Evolutionary conservation across 345 rosid genomes (phyloP), one percentile per base, ranked within the genome.

Genomic region (Melaleuca quinquenervia): DNA sequence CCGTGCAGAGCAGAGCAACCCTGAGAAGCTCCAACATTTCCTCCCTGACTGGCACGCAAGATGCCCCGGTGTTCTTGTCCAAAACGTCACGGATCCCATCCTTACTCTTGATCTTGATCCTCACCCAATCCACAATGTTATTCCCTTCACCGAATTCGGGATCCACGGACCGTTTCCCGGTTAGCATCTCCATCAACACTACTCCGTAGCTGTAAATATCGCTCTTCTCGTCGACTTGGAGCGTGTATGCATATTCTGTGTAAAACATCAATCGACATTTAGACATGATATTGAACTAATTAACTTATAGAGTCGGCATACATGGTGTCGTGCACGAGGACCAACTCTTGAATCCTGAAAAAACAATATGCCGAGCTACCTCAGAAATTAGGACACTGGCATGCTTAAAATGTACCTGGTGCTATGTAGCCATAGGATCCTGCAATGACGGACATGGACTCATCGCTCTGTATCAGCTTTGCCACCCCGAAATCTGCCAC

Each of bases 401-500:
- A 36, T 32, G 20, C 32, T 36, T 41, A 27, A 56, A 53, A 58
- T 87, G 85, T 82, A 97, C 99, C 99, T 85, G 99, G 99, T 15
- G 99, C 99, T 87, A 98, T 98, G 93, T 98, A 98, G 87, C 99
- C 99, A 84, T 95, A 98, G 50, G 99, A 98, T 0, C 99, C 99
- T 5, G 99, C 99, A 12, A 98, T 96, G 58, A 98, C 99, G n/a
- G 99, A 96, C 99, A 96, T 98, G 36, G 99, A 96, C 91, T 98
- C 98, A 2, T 98, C 95, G 58, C 94, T 83, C 56, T 96, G 98
- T 84, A 98, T 94, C 88, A 98, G 74, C 90, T 98, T 98, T 0
- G 99, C 99, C 83, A 98, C 96, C 36, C 99, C 99, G 88, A 98
- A 98, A 91, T 98, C 99, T 1, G 99, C 99, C 82, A 98, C 99